Percentiles rank a stretch among this genome's conserved stretches.
Evolutionary conservation across 371 early-diverging fungal genomes (phyloP).

Genomic region (Mortierella sp.): DNA sequence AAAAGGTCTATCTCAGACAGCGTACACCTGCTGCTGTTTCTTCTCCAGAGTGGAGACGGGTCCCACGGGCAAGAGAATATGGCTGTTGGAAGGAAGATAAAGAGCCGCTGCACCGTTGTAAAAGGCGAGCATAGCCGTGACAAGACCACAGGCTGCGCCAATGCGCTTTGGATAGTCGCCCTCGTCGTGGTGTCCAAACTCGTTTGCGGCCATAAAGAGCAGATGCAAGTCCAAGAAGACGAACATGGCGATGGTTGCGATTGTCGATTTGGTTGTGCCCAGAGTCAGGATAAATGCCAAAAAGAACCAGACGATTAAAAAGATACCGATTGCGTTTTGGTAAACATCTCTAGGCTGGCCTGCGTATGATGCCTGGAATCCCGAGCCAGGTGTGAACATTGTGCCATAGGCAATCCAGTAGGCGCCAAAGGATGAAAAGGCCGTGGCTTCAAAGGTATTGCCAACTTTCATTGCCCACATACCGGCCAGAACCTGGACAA

Average conservation of each 20-base stretch:
- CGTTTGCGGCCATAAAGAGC: constrained; percentile 24
- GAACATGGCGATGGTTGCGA: constrained; percentile 33
- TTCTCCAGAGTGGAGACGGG: constrained; percentile 4
- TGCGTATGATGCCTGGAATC: constrained; percentile 28
- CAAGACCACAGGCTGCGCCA: constrained; percentile 29
- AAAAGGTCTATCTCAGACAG: not conserved
- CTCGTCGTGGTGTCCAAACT: constrained; percentile 21
- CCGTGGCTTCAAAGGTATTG: constrained; percentile 62
- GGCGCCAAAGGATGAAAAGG: constrained; percentile 59
- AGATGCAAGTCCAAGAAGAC: constrained; percentile 37
- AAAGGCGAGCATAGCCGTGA: constrained; percentile 41
- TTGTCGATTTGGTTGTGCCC: constrained; percentile 40
- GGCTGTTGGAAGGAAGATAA: constrained; percentile 41
- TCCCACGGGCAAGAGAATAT: constrained; percentile 39
- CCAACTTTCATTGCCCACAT: constrained; percentile 59
- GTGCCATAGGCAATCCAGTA: constrained; percentile 57
- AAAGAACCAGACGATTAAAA: constrained; percentile 43
- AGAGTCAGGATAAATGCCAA: constrained; percentile 46
- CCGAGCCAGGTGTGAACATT: constrained; percentile 43
- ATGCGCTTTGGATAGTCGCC: constrained; percentile 17
- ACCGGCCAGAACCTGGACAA: constrained; percentile 72
- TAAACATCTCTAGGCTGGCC: constrained; percentile 5
- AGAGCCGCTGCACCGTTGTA: constrained; percentile 49
- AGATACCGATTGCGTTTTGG: constrained; percentile 46
- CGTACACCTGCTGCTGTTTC: constrained; percentile 6